A percentile compares a stretch with the other conserved stretches of the same genome.
Conservation (phyloP, 2,329 filamentous ascomycete genomes). For the Berkeleyomyces basicola region DNA sequence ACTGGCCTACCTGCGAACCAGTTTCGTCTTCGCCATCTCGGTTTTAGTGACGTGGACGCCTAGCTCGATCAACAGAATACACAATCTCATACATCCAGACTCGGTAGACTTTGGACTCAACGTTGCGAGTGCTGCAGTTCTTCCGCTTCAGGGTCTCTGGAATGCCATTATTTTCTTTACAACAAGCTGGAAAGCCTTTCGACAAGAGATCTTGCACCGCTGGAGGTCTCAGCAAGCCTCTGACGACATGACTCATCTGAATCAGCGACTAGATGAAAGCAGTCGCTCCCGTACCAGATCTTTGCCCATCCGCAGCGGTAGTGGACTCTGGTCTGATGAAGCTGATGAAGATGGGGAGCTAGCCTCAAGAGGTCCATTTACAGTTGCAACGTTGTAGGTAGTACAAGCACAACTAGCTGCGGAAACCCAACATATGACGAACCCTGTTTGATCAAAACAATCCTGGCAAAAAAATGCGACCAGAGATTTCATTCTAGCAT, state of each 20-base stretch:
- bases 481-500: too few relatives aligned
- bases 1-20: constrained; percentile 42
- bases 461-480: too few relatives aligned
- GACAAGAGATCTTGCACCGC: constrained; percentile 12
- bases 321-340: constrained; percentile 1
- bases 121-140: constrained; percentile 51
- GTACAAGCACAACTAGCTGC: too few relatives aligned
- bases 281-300: not conserved
- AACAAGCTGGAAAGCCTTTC: constrained; percentile 36
- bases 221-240: not conserved
- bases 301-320: not conserved
- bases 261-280: not conserved
- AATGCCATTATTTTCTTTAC: constrained; percentile 62
- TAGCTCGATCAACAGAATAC: constrained; percentile 58
- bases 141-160: constrained; percentile 68
- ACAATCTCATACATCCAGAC: constrained; percentile 42
- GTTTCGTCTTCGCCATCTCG: constrained; percentile 43
- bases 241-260: not conserved
- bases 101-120: constrained; percentile 46
- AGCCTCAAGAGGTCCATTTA: not conserved
- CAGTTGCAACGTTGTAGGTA: not conserved
- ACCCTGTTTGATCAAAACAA: too few relatives aligned
- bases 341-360: not conserved
- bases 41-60: constrained; percentile 47
- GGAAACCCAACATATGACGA: too few relatives aligned